Evolutionary conservation across 2,329 filamentous ascomycete genomes (phyloP).

Genomic region (Trichoderma arundinaceum): DNA sequence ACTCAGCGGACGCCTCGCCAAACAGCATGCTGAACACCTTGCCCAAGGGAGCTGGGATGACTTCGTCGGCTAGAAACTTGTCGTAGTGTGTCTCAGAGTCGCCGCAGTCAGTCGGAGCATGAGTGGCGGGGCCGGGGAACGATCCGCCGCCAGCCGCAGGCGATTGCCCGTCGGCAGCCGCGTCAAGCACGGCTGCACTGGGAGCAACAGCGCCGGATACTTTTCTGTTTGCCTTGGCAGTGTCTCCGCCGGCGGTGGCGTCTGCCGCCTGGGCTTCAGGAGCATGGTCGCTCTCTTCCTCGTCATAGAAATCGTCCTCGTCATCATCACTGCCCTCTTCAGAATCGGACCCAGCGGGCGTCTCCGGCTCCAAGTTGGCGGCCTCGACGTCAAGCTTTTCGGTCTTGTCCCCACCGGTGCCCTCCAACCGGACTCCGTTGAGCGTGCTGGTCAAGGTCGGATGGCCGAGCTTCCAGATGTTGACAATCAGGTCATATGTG

Average conservation of each 20-base stretch:
- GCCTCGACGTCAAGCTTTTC: conserved; percentile 72
- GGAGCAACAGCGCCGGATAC: conserved; percentile 61
- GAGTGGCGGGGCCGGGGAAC: conserved; percentile 83
- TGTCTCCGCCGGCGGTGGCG: conserved; percentile 52
- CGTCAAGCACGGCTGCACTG: conserved; percentile 56
- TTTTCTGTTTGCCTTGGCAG: conserved; percentile 73
- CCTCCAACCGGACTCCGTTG: conserved; percentile 83
- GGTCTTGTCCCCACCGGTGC: conserved; percentile 86
- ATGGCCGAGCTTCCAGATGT: conserved; percentile 97
- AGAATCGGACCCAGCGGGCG: conserved; percentile 61
- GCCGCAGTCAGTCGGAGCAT: conserved; percentile 83
- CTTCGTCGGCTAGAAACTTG: conserved; percentile 81
- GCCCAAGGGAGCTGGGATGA: conserved; percentile 84
- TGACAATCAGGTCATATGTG: conserved; percentile 95
- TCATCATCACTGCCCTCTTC: conserved; percentile 61
- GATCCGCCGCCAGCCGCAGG: conserved; percentile 57
- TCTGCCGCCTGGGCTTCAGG: conserved; percentile 60
- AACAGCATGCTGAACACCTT: conserved; percentile 91
- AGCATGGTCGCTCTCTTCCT: conserved; percentile 79
- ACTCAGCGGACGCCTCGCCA: conserved; percentile 76
- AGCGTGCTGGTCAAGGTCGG: conserved; percentile 88
- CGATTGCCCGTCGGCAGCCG: conserved; percentile 55
- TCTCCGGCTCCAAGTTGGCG: conserved; percentile 44
- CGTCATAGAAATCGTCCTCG: conserved; percentile 77
- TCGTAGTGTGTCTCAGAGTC: conserved; percentile 83